These are phyloP conservation scores for Gossypium stocksii DNA, from an alignment of 345 rosid species.

Conservation along the genomic window DNA sequence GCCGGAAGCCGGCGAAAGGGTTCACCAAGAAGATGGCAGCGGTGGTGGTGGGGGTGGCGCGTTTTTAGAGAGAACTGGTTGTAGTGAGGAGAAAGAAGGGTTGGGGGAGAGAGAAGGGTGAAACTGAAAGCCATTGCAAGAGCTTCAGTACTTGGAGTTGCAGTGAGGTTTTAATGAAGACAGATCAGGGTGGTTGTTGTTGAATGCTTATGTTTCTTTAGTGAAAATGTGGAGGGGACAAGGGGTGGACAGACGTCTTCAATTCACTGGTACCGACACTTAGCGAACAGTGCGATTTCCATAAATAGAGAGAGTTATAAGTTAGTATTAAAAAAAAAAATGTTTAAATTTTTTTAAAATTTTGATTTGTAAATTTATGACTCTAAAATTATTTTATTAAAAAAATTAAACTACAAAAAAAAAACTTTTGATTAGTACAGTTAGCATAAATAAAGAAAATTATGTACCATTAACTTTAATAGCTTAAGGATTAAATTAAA, in stretches of 20 bases:
- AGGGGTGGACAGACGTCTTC: too few relatives aligned
- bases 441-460: accelerated
- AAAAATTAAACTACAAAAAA: too few relatives aligned
- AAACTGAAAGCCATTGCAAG: constrained; percentile 29
- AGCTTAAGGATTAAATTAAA: too few relatives aligned
- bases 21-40: constrained; percentile 18
- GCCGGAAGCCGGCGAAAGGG: constrained; percentile 26
- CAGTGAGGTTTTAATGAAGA: constrained; percentile 14
- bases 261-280: too few relatives aligned
- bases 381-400: too few relatives aligned
- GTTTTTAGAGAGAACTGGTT: constrained; percentile 32
- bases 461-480: too few relatives aligned
- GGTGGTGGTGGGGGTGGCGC: constrained; percentile 5
- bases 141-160: not conserved
- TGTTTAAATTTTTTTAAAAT: too few relatives aligned
- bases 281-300: too few relatives aligned
- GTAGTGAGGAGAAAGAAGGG: constrained; percentile 30
- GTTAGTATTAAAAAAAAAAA: too few relatives aligned
- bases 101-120: constrained; percentile 22
- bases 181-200: too few relatives aligned
- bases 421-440: accelerated
- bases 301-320: accelerated
- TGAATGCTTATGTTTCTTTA: too few relatives aligned
- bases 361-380: accelerated
- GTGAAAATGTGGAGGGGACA: too few relatives aligned